A percentile compares a stretch with the other conserved stretches of the same genome.
These are phyloP conservation scores for Endocladia muricata DNA, from an alignment of 31 red algal genomes.

Conservation along the genomic window DNA sequence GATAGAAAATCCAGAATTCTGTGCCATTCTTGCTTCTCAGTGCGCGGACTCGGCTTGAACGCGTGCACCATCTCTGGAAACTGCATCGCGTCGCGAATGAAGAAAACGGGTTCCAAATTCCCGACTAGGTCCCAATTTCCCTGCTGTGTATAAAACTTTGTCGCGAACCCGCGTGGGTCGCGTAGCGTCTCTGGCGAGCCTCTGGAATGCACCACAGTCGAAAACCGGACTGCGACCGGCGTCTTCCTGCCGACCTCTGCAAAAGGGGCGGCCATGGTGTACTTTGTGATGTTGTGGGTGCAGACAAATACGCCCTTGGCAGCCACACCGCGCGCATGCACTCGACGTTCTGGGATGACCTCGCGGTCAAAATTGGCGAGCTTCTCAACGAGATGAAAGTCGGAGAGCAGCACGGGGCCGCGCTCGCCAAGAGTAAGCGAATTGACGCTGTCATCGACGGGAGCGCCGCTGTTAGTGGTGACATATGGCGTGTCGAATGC, in stretches of 20 bases:
- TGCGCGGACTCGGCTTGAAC: slow-evolving; percentile 90
- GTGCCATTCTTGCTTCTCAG: slow-evolving; percentile 90
- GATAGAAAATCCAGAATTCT: slow-evolving; percentile 92
- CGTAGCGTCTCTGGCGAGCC: slow-evolving; percentile 95
- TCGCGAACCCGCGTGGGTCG: slow-evolving; percentile 96
- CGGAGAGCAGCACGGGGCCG: slow-evolving; percentile 90
- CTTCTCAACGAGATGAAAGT: slow-evolving; percentile 95
- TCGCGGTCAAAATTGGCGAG: slow-evolving; percentile 98
- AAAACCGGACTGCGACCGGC: slow-evolving; percentile 92
- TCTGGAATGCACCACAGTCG: slow-evolving; percentile 94
- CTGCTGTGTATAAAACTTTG: slow-evolving; percentile 89
- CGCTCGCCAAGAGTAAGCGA: slow-evolving; percentile 85
- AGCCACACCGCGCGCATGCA: slow-evolving; percentile 88
- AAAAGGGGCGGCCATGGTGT: slow-evolving; percentile 87
- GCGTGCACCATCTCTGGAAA: slow-evolving; percentile 98
- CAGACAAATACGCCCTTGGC: slow-evolving; percentile 83
- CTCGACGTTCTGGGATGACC: slow-evolving; percentile 87
- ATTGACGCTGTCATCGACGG: slow-evolving; percentile 81
- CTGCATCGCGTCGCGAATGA: slow-evolving; percentile 95
- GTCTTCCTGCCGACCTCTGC: slow-evolving; percentile 76
- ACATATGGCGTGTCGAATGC: slow-evolving; percentile 62
- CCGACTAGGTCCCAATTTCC: slow-evolving; percentile 97
- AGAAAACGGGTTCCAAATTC: slow-evolving; percentile 97
- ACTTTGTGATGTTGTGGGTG: slow-evolving; percentile 76
- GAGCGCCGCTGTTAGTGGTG: slow-evolving; percentile 89